phyloP scores from a whole-genome alignment of 176 grass and related monocot genomes.

The Urochloa ruziziensis region DNA sequence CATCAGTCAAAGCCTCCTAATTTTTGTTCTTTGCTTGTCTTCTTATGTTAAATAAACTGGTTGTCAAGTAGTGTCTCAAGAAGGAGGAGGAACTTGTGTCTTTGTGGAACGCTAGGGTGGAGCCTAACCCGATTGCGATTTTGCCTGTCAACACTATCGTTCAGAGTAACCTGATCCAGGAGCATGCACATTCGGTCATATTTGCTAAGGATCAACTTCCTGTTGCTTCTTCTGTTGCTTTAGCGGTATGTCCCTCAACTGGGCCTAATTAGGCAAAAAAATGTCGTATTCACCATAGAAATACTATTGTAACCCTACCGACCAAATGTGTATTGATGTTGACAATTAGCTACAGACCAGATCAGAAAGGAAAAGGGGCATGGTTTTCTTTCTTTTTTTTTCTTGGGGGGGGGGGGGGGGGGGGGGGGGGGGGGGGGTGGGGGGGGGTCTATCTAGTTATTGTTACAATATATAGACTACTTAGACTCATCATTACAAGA shows the following conservation, averaged over 20 bases:
- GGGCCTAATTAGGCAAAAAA: neutral
- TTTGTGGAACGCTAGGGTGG: neutral
- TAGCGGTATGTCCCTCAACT: slow-evolving; percentile 17
- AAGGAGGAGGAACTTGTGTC: slow-evolving; percentile 11
- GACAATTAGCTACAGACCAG: no score
- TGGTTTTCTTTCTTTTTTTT: no score
- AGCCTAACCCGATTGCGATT: fast-evolving
- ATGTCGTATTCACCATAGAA: neutral
- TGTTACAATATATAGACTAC: neutral
- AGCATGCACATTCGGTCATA: neutral
- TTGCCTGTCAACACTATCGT: neutral
- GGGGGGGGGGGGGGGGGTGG: no score
- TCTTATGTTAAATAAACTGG: no score
- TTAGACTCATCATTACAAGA: neutral
- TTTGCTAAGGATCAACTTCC: neutral
- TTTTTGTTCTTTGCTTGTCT: no score
- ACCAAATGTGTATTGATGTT: no score
- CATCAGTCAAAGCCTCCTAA: no score
- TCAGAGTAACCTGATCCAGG: neutral
- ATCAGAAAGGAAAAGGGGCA: no score
- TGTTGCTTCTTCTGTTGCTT: neutral
- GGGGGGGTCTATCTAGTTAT: neutral
- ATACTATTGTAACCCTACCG: neutral
- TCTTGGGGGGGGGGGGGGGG: no score
- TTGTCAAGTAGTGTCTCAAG: neutral